A percentile compares a stretch with the other conserved stretches of the same genome.
These are phyloP conservation scores for Teratosphaeria pseudoeucalypti DNA, from an alignment of 2,329 filamentous ascomycete species.

Conservation along the genomic window DNA sequence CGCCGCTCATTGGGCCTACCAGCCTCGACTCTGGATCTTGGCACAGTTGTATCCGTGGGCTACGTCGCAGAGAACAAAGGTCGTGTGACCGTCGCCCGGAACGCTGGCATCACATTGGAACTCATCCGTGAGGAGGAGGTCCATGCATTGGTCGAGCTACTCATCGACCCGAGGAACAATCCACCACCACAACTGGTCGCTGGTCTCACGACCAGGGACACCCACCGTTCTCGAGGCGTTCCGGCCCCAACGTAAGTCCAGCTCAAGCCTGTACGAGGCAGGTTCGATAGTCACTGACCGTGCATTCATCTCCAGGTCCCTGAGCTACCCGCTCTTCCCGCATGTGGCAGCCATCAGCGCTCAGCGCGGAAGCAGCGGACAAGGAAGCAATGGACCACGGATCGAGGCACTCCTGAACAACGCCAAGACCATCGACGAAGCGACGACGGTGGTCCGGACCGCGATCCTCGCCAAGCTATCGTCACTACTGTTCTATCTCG, in stretches of 20 bases:
- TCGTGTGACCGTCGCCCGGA: neutral
- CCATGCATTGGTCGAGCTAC: slow-evolving; percentile 1
- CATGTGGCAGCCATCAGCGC: neutral
- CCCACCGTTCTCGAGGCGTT: neutral
- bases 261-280: neutral
- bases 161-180: neutral
- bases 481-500: slow-evolving; percentile 1
- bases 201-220: slow-evolving; percentile 1
- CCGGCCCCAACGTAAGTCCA: neutral
- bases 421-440: neutral
- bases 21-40: slow-evolving; percentile 18
- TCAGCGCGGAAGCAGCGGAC: neutral
- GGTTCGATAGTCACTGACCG: neutral
- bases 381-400: neutral
- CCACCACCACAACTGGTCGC: slow-evolving; percentile 1
- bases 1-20: slow-evolving; percentile 12
- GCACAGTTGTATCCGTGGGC: slow-evolving; percentile 20
- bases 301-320: neutral
- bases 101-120: neutral
- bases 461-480: neutral
- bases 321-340: slow-evolving; percentile 2
- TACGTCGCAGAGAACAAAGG: slow-evolving; percentile 11
- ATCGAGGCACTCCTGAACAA: neutral
- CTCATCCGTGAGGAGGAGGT: slow-evolving; percentile 2
- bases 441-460: neutral